Evolutionary conservation across 129 eudicot species (phyloP).

Genomic region (Artemisia tridentata): DNA sequence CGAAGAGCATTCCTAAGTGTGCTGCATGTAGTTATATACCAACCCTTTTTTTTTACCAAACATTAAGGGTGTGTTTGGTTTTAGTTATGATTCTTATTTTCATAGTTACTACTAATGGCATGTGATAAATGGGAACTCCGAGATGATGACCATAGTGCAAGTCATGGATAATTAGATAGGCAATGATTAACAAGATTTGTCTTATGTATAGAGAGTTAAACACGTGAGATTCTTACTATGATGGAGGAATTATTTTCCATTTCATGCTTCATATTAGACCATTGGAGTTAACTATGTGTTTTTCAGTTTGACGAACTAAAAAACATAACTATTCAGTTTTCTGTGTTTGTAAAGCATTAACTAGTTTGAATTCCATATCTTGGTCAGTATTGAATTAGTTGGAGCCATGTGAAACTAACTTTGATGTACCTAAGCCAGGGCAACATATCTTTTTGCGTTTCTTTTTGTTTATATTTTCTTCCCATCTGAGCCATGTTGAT

Average conservation of each 20-base stretch:
- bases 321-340: background rate
- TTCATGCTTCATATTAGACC: background rate
- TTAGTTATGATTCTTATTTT: too few relatives aligned
- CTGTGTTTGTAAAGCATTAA: background rate
- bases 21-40: too few relatives aligned
- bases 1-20: too few relatives aligned
- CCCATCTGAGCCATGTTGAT: constrained; percentile 3
- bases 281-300: too few relatives aligned
- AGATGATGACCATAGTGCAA: background rate
- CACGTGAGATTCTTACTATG: background rate
- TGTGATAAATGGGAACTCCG: too few relatives aligned
- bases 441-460: background rate
- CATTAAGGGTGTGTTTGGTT: too few relatives aligned
- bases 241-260: background rate
- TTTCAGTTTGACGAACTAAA: too few relatives aligned
- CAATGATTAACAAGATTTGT: background rate
- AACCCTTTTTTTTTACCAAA: too few relatives aligned
- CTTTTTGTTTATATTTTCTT: background rate
- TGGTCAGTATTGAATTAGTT: background rate
- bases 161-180: background rate
- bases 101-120: too few relatives aligned
- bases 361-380: background rate
- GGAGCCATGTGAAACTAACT: constrained; percentile 11
- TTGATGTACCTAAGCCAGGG: constrained; percentile 5
- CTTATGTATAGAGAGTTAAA: background rate